Evolutionary conservation across 2,329 filamentous ascomycete genomes (phyloP), one percentile per base, ranked within the genome.

Genomic region (Arthrobotrys pseudoclavata): DNA sequence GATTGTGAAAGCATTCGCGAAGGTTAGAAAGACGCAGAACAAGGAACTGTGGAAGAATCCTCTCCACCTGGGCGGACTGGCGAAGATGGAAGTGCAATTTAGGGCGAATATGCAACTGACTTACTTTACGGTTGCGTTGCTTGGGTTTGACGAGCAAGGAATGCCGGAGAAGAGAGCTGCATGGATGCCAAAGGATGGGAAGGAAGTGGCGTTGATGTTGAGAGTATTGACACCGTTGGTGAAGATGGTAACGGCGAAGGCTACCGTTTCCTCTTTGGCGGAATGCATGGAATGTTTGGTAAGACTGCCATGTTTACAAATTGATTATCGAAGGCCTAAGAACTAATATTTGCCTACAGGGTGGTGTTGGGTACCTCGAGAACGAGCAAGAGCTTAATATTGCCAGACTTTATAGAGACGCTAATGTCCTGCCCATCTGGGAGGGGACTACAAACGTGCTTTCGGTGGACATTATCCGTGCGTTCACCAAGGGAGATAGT

Each of bases 371-470:
- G 0, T 92, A 91, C 80, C 86, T 90, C 24, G 86, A 89, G 80
- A 91, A 87, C 66, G 87, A 89, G 72, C 88, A 89, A 61, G 86
- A 89, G 42, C 84, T 92, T 71, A 93, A 93, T 80, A 84, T 93
- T 2, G 87, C 90, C 0, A 86, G 90, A 5, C 84, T 92, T 0
- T 89, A 89, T 80, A 87, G 91, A 6, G 91, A 93, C 80, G 88
- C 87, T 1, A 84, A 85, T 6, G 91, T 92, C 1, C 84, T 88
- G 62, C 86, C 88, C 13, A 92, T 93, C 60, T 92, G 90, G 89
- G 90, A 92, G 82, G 90, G 91, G 0, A 93, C 91, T 0, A 92
- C 90, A 0, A 90, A 92, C 80, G 89, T 93, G 4, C 85, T 93
- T 69, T 88, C 88, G 3, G 85, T 85, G 45, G 86, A 88, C 79